phyloP scores from a whole-genome alignment of 2,329 filamentous ascomycete genomes.

The Ophiocordyceps unilateralis region DNA sequence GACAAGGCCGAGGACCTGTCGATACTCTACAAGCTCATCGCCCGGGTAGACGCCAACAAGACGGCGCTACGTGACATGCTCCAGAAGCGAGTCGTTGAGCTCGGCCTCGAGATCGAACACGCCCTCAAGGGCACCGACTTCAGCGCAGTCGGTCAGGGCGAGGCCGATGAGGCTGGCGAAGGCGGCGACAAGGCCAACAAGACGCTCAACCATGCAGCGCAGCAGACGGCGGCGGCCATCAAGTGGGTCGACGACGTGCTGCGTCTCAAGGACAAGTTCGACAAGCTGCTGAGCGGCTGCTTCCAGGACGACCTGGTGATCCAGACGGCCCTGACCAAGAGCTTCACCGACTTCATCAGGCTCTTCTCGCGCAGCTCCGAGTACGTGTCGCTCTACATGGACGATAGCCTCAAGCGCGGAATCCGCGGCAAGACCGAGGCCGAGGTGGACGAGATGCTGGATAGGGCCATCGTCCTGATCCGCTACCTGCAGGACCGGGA shows the following conservation, averaged over 20 bases:
- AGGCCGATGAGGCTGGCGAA: constrained; percentile 31
- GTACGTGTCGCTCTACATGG: constrained; percentile 89
- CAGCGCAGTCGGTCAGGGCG: constrained; percentile 21
- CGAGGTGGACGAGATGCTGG: constrained; percentile 69
- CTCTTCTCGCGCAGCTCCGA: constrained; percentile 72
- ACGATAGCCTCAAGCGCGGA: constrained; percentile 87
- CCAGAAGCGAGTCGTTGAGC: constrained; percentile 56
- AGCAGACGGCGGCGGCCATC: constrained; percentile 73
- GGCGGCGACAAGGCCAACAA: constrained; percentile 18
- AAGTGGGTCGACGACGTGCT: constrained; percentile 93
- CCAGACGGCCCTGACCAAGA: constrained; percentile 68
- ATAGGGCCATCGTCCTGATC: constrained; percentile 77
- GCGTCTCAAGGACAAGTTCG: constrained; percentile 74
- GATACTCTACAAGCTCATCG: constrained; percentile 67
- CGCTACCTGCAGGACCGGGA: constrained; percentile 86
- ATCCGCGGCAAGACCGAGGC: constrained; percentile 83
- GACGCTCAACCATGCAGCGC: constrained; percentile 36
- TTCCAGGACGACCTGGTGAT: constrained; percentile 62
- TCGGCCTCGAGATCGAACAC: constrained; percentile 72
- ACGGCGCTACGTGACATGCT: constrained; percentile 51
- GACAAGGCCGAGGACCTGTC: constrained; percentile 61
- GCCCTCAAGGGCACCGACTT: constrained; percentile 38
- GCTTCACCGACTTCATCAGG: constrained; percentile 89
- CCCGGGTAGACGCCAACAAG: constrained; percentile 61
- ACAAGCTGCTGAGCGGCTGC: constrained; percentile 55